Base-by-base conservation (phyloP, 768 basidiomycete species). In the Mycena latifolia region DNA sequence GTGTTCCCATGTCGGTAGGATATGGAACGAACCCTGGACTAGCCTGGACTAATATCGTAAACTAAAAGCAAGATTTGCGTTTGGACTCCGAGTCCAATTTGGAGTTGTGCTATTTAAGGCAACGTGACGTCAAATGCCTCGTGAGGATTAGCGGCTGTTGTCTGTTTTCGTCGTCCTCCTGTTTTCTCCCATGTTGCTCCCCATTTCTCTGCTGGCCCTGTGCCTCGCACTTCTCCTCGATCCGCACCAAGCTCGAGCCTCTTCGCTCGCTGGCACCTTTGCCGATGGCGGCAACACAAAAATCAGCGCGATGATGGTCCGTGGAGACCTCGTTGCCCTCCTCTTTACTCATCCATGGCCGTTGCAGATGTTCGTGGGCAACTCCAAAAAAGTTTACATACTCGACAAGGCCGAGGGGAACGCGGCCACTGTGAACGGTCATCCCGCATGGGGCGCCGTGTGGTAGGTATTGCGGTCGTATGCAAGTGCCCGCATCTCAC, bases 381-480 rank as follows among this genome's bases (percentile, higher is more conserved):
- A 90, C 67, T 80, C 85, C 9, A 81, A 93, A 70, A 93, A 89
- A 75, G 91, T 96, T 35, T 96, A 96, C 78, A 92, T 96, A 24
- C 80, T 96, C n/a, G 95, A 98, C 82, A 98, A 98, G 80, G 50
- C 46, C 1, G 45, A 64, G 55, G 64, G 64, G 12, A 95, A 96
- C 74, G 82, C 83, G 3, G 85, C 86, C 5, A 78, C 83, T 69
- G 83, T 95, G 65, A 81, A 85, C 63, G 88, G 86, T 1, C 93
- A 93, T 77, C 83, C 93, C 14, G 90, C 91, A 1, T 92, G 90
- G 88, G 93, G 87, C 24, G 75, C 90, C 0, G 88, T 89, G 20
- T 94, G 89, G 89, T 89, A 27, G 20, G 78, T 66, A n/a, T 28
- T n/a, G 43, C 22, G 28, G 35, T 27, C 8, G n/a, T n/a, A 24